Evolutionary conservation across 176 grass and related monocot genomes (phyloP).

Genomic region (Elaeis guineensis): DNA sequence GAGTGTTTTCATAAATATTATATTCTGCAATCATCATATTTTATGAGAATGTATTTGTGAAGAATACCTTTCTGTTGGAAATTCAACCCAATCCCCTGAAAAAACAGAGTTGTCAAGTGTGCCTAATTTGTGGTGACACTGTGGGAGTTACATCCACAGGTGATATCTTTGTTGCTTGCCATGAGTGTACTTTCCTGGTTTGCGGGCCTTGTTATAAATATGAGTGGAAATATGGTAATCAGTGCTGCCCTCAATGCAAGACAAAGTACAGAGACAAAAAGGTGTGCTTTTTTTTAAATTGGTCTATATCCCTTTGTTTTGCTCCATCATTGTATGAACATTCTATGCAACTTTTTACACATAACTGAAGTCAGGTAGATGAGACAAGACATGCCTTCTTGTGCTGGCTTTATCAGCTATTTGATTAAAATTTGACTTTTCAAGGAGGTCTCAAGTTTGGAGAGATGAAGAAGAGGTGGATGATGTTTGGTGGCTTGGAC

Average conservation of each 20-base stretch:
- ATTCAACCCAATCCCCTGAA: conserved; percentile 67
- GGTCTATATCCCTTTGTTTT: no score
- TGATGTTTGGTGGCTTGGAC: conserved; percentile 86
- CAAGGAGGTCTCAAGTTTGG: conserved; percentile 84
- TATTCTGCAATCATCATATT: no score
- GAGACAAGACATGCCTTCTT: no score
- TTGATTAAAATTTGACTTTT: no score
- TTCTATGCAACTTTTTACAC: no score
- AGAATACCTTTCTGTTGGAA: neutral
- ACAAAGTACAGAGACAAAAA: conserved; percentile 76
- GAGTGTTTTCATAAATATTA: no score
- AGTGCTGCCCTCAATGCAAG: conserved; percentile 98
- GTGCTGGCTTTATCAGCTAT: no score
- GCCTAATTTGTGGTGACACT: conserved; percentile 83
- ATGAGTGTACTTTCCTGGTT: conserved; percentile 94
- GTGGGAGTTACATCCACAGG: conserved; percentile 65
- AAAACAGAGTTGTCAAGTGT: conserved; percentile 46
- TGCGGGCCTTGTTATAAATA: conserved; percentile 97
- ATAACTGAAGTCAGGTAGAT: no score
- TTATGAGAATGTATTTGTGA: no score
- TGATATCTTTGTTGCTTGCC: conserved; percentile 91
- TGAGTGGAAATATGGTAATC: conserved; percentile 85
- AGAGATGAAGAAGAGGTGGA: conserved; percentile 88
- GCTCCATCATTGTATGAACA: no score
- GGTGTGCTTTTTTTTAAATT: no score